phyloP scores from a whole-genome alignment of 2,329 filamentous ascomycete species.

The Nemania sp. region DNA sequence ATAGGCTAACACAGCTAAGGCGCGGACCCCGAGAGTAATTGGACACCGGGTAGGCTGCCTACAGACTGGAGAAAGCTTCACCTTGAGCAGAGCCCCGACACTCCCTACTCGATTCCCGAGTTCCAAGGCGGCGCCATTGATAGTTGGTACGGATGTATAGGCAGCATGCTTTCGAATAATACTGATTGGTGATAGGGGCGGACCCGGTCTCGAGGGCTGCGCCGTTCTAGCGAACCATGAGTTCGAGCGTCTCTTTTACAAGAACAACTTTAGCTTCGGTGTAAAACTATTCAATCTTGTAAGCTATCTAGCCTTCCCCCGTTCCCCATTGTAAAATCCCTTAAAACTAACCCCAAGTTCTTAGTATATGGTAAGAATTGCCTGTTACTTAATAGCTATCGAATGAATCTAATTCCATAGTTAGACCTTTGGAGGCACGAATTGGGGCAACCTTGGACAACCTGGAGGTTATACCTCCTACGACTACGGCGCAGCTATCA shows the following conservation, averaged over 20 bases:
- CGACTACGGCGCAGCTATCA: conserved; percentile 69
- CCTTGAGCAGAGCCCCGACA: conserved; percentile 40
- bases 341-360: conserved; percentile 50
- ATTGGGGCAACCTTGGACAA: conserved; percentile 84
- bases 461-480: conserved; percentile 72
- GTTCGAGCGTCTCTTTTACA: conserved; percentile 83
- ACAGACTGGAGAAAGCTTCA: conserved; percentile 36
- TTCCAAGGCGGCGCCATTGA: conserved; percentile 71
- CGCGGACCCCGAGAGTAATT: conserved; percentile 59
- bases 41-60: conserved; percentile 36
- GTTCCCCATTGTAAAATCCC: neutral
- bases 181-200: conserved; percentile 80
- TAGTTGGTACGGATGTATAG: conserved; percentile 25
- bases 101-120: conserved; percentile 52
- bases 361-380: conserved; percentile 62
- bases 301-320: neutral
- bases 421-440: conserved; percentile 79
- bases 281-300: conserved; percentile 73
- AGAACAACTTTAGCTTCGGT: conserved; percentile 68
- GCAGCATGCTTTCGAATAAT: conserved; percentile 63
- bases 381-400: neutral
- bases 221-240: conserved; percentile 75
- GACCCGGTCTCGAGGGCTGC: conserved; percentile 74
- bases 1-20: conserved; percentile 24
- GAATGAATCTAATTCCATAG: conserved; percentile 49